Evolutionary conservation across 371 early-diverging fungal species (phyloP).

Genomic region (Rhizopus microsporus): DNA sequence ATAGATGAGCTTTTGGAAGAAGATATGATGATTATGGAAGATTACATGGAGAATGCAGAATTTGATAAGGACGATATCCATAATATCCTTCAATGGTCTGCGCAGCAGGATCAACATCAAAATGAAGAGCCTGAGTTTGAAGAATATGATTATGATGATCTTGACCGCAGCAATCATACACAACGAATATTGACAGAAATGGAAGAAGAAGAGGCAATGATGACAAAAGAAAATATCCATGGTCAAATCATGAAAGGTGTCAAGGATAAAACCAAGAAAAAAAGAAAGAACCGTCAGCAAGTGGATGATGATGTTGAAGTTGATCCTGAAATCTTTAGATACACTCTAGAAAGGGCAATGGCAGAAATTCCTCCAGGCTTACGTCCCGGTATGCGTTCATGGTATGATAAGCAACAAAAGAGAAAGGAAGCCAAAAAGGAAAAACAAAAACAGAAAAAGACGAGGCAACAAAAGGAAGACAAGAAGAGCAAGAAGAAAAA

Average conservation of each 20-base stretch:
- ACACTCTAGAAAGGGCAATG: slow-evolving; percentile 23
- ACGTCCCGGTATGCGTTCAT: slow-evolving; percentile 22
- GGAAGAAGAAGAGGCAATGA: slow-evolving; percentile 9
- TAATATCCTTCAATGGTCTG: slow-evolving; percentile 18
- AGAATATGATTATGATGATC: slow-evolving; percentile 17
- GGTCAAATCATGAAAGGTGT: background rate
- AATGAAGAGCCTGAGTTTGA: slow-evolving; percentile 9
- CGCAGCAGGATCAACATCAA: slow-evolving; percentile 7
- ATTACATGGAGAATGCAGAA: slow-evolving; percentile 41
- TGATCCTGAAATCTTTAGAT: slow-evolving; percentile 26
- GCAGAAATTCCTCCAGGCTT: slow-evolving; percentile 29
- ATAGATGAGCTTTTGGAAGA: slow-evolving; percentile 31
- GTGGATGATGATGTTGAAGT: slow-evolving; percentile 22
- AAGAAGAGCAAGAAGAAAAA: slow-evolving; percentile 17
- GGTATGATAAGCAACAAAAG: slow-evolving; percentile 31
- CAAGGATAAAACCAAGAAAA: slow-evolving; percentile 3
- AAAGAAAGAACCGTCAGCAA: slow-evolving; percentile 10
- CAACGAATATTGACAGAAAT: slow-evolving; percentile 1
- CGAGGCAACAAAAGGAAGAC: slow-evolving; percentile 20
- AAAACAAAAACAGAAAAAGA: slow-evolving; percentile 16
- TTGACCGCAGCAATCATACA: background rate
- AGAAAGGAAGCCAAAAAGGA: slow-evolving; percentile 16
- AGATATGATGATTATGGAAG: slow-evolving; percentile 37
- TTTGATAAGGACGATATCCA: slow-evolving; percentile 21
- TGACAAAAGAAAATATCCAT: slow-evolving; percentile 9